Conservation (phyloP, 805 yeast genomes). For the Candida patagonica region DNA sequence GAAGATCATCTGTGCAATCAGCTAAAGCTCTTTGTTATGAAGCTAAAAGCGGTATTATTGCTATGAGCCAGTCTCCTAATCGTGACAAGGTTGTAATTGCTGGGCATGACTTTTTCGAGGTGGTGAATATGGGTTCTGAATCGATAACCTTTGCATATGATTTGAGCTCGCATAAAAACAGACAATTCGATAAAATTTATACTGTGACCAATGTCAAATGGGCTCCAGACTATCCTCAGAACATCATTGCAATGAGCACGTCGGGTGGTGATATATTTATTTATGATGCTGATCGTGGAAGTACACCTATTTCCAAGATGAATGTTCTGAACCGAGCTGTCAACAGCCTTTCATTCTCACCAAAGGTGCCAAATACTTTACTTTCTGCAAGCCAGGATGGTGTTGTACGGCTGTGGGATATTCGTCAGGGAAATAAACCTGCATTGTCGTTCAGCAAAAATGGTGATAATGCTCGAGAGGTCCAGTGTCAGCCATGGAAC, state of each 20-base stretch:
- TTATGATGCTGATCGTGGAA: constrained; percentile 20
- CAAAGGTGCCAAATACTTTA: constrained; percentile 45
- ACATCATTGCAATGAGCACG: constrained; percentile 22
- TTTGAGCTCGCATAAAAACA: constrained; percentile 10
- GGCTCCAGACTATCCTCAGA: constrained; percentile 21
- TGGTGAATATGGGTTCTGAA: constrained; percentile 9
- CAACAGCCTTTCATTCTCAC: constrained; percentile 57
- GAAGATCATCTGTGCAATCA: neutral
- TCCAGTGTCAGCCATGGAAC: constrained; percentile 46
- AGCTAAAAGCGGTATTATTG: constrained; percentile 20
- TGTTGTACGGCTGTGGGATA: constrained; percentile 73
- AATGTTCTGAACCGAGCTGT: constrained; percentile 39
- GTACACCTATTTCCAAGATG: constrained; percentile 9
- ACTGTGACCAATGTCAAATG: constrained; percentile 27
- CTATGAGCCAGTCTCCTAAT: constrained; percentile 24
- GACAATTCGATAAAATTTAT: constrained; percentile 20
- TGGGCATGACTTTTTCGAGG: constrained; percentile 23
- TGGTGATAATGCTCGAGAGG: constrained; percentile 61
- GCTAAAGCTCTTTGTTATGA: constrained; percentile 3
- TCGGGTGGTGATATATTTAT: constrained; percentile 27
- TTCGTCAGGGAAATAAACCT: constrained; percentile 46
- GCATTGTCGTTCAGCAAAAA: constrained; percentile 46
- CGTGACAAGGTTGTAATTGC: constrained; percentile 20
- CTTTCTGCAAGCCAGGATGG: constrained; percentile 76
- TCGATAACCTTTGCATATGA: constrained; percentile 9